Percentiles rank a stretch among this genome's conserved stretches.
These are phyloP conservation scores for Taphrina flavorubra DNA, from an alignment of 1,139 yeast species.

Conservation along the genomic window DNA sequence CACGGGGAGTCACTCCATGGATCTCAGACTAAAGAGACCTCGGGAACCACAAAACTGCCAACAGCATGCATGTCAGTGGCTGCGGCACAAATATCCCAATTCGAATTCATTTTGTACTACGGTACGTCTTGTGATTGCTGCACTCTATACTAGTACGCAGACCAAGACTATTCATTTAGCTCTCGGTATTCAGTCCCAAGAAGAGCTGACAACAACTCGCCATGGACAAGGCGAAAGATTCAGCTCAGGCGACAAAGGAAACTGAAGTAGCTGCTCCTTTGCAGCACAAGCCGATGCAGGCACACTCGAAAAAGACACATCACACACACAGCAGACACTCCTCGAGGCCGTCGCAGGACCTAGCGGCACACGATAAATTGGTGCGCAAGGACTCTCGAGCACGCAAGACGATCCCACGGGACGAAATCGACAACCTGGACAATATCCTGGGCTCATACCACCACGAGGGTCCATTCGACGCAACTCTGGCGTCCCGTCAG, in stretches of 20 bases:
- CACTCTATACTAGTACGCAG: too few species aligned
- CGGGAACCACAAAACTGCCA: too few species aligned
- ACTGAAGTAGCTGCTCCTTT: not conserved
- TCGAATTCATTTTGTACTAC: not conserved
- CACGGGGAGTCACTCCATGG: too few species aligned
- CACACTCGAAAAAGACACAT: not conserved
- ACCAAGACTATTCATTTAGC: not conserved
- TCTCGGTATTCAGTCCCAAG: too few species aligned
- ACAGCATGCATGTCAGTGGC: not conserved
- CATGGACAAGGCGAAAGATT: not conserved
- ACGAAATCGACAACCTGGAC: slow-evolving; percentile 36
- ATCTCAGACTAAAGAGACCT: too few species aligned
- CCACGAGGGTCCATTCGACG: slow-evolving; percentile 47
- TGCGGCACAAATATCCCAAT: not conserved
- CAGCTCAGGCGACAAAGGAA: not conserved
- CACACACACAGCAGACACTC: slow-evolving; percentile 10
- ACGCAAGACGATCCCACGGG: slow-evolving; percentile 34
- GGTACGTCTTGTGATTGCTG: too few species aligned
- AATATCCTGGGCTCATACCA: slow-evolving; percentile 38
- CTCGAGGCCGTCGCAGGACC: slow-evolving; percentile 22
- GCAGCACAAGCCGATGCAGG: not conserved
- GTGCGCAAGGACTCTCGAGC: slow-evolving; percentile 34
- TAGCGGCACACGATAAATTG: slow-evolving; percentile 26
- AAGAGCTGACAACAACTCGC: not conserved
- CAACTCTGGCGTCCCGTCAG: slow-evolving; percentile 43